Evolutionary conservation across 2,329 filamentous ascomycete genomes (phyloP), one percentile per base, ranked within the genome.

Genomic region (Colletotrichum spaethianum): DNA sequence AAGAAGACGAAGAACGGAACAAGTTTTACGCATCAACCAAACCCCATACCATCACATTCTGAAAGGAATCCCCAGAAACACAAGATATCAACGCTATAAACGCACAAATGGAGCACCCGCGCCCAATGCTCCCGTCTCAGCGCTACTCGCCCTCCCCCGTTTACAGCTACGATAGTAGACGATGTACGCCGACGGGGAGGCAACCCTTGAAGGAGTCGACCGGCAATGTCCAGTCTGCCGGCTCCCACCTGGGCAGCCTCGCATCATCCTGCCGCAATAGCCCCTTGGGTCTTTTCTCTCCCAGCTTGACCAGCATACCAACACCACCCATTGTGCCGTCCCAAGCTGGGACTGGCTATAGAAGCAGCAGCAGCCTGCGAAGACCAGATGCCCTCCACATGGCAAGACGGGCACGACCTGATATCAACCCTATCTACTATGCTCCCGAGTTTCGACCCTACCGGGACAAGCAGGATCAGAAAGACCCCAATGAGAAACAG

Each of bases 361-460:
- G 80, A 64, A 76, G 78, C 56, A 75, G 77, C 70, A 77, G 77
- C 63, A 79, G 80, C 65, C 74, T 81, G 56, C 78, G 80, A 56
- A 65, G 73, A 26, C 38, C 68, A 28, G 73, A 83, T 23, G 77
- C 76, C 33, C 77, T 78, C 8, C 76, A 78, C 42, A 72, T 76
- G 52, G 74, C 76, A 18, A 77, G 78, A 66, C 77, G 80, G 40
- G 78, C 78, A 72, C 82, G 83, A 69, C 79, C 80, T 64, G 79
- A 80, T 42, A 79, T 84, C 76, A 92, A 92, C 80, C 90, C 90
- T 56, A 87, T 92, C 75, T 90, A 90, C 76, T 85, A 88, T 68
- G 90, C 89, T 75, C 86, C 87, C 20, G 87, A 90, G 73, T 93
- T 93, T 77, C 86, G 89, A 71, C 89, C 91, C 75, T 93, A 93